phyloP scores from a whole-genome alignment of 345 rosid genomes.

The Citrus cavaleriei region DNA sequence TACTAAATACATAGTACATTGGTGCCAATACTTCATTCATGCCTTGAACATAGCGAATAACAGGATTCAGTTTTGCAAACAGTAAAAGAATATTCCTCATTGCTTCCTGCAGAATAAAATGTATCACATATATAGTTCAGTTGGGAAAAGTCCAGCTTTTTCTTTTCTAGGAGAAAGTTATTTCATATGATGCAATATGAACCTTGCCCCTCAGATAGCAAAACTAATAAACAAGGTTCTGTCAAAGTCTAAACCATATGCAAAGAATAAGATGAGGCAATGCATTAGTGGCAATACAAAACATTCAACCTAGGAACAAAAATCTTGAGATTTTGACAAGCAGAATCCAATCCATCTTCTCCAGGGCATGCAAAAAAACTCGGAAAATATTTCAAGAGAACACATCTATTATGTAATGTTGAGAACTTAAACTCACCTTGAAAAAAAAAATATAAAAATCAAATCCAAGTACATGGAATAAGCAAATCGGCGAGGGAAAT shows the following conservation, averaged over 20 bases:
- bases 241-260: neutral
- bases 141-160: neutral
- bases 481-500: neutral
- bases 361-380: neutral
- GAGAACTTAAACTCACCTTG: neutral
- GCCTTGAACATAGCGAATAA: slow-evolving; percentile 73
- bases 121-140: neutral
- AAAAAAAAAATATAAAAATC: neutral
- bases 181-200: neutral
- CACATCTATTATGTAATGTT: no score
- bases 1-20: slow-evolving; percentile 52
- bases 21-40: slow-evolving; percentile 86
- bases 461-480: neutral
- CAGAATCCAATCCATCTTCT: neutral
- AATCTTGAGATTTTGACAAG: neutral
- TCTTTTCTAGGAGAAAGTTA: neutral
- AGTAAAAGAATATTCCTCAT: slow-evolving; percentile 68
- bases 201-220: neutral
- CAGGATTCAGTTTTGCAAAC: slow-evolving; percentile 73
- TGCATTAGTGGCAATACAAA: neutral
- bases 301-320: neutral
- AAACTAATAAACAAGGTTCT: neutral
- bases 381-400: neutral
- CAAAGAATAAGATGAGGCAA: neutral
- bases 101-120: slow-evolving; percentile 40